Percentiles rank a stretch among this genome's conserved stretches.
These are phyloP conservation scores for Bauhinia variegata DNA, from an alignment of 306 rosid species.

Conservation along the genomic window DNA sequence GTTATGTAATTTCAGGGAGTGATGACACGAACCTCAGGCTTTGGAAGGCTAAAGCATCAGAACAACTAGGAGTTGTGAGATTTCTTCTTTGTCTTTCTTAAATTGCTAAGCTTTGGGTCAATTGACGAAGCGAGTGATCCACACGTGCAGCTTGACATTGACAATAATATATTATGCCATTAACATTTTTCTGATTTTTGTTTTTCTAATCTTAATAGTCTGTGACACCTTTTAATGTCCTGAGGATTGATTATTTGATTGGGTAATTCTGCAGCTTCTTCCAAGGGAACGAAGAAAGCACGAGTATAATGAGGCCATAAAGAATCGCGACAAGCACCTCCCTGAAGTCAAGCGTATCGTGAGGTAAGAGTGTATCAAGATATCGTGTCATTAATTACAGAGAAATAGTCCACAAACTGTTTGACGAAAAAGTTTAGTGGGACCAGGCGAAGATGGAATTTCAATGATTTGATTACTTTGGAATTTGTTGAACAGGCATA, in stretches of 20 bases:
- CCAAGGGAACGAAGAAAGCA: constrained; percentile 89
- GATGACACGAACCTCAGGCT: constrained; percentile 95
- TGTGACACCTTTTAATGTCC: constrained; percentile 14
- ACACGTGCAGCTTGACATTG: not conserved
- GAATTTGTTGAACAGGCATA: constrained; percentile 54
- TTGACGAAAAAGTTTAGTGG: too few relatives aligned
- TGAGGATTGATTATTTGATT: constrained; percentile 25
- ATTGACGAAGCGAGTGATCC: not conserved
- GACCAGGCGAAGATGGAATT: too few relatives aligned
- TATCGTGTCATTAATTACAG: not conserved
- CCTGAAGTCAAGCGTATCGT: constrained; percentile 83
- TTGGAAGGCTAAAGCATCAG: constrained; percentile 97
- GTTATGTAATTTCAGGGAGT: constrained; percentile 93
- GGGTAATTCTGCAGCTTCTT: constrained; percentile 61
- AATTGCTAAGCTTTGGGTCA: constrained; percentile 1
- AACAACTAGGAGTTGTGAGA: constrained; percentile 95
- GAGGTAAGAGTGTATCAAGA: constrained; percentile 48
- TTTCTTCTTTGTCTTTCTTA: constrained; percentile 24
- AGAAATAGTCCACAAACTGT: too few relatives aligned
- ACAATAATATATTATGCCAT: too few relatives aligned
- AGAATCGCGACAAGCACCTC: constrained; percentile 82
- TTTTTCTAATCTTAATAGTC: not conserved
- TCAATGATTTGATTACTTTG: not conserved
- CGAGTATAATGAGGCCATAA: constrained; percentile 78
- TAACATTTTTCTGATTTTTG: too few relatives aligned